phyloP scores from a whole-genome alignment of 2,329 filamentous ascomycete genomes.

The Neofusicoccum umdonicola region DNA sequence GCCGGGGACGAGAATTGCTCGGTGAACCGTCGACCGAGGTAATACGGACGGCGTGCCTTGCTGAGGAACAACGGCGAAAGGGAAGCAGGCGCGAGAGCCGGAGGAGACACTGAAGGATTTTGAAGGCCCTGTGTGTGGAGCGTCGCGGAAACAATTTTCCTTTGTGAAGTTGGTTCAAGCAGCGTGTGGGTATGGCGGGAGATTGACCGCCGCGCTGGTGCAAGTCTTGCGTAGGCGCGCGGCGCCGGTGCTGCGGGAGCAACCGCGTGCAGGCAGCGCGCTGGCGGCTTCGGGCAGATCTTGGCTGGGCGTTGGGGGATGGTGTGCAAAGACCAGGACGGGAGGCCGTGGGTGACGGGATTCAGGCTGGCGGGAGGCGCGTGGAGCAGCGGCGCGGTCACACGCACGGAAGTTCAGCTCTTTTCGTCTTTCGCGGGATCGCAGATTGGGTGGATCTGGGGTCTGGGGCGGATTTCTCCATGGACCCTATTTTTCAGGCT shows the following conservation, averaged over 20 bases:
- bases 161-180: background rate
- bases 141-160: constrained; percentile 9
- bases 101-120: background rate
- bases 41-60: background rate
- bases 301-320: background rate
- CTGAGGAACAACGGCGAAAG: background rate
- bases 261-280: background rate
- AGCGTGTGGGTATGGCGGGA: constrained; percentile 11
- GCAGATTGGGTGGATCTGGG: background rate
- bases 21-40: constrained; percentile 2
- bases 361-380: background rate
- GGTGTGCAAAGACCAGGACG: constrained; percentile 1
- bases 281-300: background rate
- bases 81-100: background rate
- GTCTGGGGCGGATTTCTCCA: background rate
- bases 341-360: background rate
- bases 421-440: background rate
- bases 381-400: constrained; percentile 4
- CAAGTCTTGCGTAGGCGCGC: background rate
- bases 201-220: background rate
- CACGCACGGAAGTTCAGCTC: background rate
- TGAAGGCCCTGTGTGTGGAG: background rate
- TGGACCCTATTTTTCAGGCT: constrained; percentile 1
- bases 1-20: background rate
- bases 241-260: background rate